Evolutionary conservation across 2,329 filamentous ascomycete species (phyloP).

Genomic region (Xylaria sp.): DNA sequence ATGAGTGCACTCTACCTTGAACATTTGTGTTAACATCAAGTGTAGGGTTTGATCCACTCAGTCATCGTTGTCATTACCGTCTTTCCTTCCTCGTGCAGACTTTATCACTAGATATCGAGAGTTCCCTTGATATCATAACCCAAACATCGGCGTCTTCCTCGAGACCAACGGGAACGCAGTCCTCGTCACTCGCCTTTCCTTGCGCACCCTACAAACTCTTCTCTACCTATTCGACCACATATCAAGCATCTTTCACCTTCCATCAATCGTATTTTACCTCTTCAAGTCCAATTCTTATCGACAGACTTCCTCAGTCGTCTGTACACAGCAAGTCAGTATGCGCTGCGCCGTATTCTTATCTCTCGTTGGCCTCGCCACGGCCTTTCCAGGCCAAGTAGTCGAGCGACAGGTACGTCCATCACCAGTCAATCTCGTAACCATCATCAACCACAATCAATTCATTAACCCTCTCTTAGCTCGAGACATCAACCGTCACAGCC

Average conservation of each 20-base stretch:
- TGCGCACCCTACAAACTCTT: neutral
- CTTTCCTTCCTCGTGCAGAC: neutral
- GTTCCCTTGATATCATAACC: neutral
- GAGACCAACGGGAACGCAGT: neutral
- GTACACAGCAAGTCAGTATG: conserved; percentile 11
- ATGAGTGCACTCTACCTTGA: neutral
- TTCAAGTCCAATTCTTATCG: neutral
- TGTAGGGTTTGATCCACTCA: neutral
- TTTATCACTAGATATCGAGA: neutral
- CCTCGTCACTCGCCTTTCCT: neutral
- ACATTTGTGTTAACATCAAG: neutral
- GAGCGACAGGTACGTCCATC: conserved; percentile 24
- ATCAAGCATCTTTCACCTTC: neutral
- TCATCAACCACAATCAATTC: neutral
- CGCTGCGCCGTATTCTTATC: conserved; percentile 10
- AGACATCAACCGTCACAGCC: conserved; percentile 44
- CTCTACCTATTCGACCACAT: neutral
- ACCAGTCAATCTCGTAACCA: neutral
- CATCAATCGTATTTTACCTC: neutral
- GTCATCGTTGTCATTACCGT: neutral
- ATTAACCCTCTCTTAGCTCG: conserved; percentile 23
- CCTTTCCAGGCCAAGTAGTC: conserved; percentile 24
- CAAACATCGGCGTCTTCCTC: neutral
- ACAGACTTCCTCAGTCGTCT: neutral
- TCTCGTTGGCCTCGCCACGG: conserved; percentile 18